Base-by-base conservation (phyloP, 495 filamentous ascomycete genomes). In the Daldinia childiae region DNA sequence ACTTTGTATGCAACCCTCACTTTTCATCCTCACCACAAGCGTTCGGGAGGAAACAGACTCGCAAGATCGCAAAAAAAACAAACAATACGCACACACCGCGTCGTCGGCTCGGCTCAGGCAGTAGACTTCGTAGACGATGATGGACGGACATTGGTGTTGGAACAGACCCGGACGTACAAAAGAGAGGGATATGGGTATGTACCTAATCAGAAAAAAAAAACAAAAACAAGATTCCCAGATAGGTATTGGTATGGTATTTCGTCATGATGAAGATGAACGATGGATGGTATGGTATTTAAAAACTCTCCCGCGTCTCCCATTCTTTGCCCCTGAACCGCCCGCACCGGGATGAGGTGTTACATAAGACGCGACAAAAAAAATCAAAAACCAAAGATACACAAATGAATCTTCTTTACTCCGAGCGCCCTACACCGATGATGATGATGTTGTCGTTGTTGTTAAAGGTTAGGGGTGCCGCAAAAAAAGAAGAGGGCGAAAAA, bases 391-490 rank as follows among this genome's bases (percentile, higher is more conserved):
- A 15, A 19, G 9, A 15, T 29, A 58, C 19, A 56, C 27, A 64
- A 65, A 6, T n/a, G n/a, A 51, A 50, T 29, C 21, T 43, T n/a
- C 29, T 43, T 24, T 71, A 64, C 55, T 62, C 58, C 68, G 60
- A 61, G 64, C 69, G 72, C 64, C 62, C 51, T 56, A 66, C 51
- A 57, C 54, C 64, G 19, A 30, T 43, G 34, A 36, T 36, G 34
- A 36, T 54, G 69, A 64, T 58, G 29, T 21, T 32, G 14, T 21
- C 3, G 27, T 29, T 29, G 27, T 29, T 24, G 43, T 48, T 21
- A 48, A 48, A 48, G 6, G 43, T 48, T 48, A 19, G 43, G 43
- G 43, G 43, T 36, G 43, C 43, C 43, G 17, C 19, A 48, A 48
- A 48, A 48, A 48, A 48, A 11, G 43, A 48, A 48, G 43, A 21